Evolutionary conservation across 2,329 filamentous ascomycete species (phyloP), one percentile per base, ranked within the genome.

Genomic region (Epichloe elymi): DNA sequence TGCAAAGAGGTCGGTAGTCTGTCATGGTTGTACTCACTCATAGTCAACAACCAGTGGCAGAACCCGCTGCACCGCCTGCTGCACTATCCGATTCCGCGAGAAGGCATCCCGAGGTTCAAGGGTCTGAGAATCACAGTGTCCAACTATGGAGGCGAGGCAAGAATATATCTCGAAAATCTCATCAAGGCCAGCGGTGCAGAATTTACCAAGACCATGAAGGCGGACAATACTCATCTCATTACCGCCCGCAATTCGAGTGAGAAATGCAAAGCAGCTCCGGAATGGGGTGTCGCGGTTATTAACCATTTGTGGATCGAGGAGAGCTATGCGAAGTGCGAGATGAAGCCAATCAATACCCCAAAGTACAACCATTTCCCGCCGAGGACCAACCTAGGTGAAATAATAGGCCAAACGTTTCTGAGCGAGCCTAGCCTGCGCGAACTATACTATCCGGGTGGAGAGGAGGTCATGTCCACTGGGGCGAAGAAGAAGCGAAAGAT

Each of bases 261-360:
- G 63, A 98, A 98, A 67, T 96, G 87, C 65, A 83, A 85, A 38
- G 93, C 93, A 1, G 93, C 93, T 0, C 79, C 81, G 54, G 93
- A 97, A 68, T 98, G 93, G 93, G 85, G 85, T 49, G 83, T 97
- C 50, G 73, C 88, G 51, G 85, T 95, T 59, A 74, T 95, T 59
- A 98, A 97, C 65, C 93, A 98, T 64, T 75, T 98, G 1, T 98
- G 93, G 93, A 77, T 98, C 44, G 93, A 98, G 66, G 93, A 98
- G 63, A 94, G 89, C 67, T 98, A 97, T 63, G 88, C 91, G 2
- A 88, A 86, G 63, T 95, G 89, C 71, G 78, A 86, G 61, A 72
- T 85, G 52, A 85, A 88, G 63, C 79, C 80, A 0, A 70, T 90
- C 20, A 85, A 85, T 4, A 79, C 86, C 48, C 73, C 78, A 8